Conservation (phyloP, 768 basidiomycete species). For the Suillus alpinus region DNA sequence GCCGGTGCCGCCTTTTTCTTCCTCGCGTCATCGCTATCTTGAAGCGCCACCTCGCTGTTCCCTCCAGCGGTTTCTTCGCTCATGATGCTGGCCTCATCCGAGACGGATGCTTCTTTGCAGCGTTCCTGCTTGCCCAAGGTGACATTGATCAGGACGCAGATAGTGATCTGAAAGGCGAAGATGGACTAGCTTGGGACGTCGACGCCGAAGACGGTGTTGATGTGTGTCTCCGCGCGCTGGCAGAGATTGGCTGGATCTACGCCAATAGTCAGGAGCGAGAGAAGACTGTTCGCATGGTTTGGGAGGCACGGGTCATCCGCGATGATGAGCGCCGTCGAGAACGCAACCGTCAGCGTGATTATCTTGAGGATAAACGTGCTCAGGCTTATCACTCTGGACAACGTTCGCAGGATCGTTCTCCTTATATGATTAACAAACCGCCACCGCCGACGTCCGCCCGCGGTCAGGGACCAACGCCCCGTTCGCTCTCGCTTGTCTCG, state of each 20-base stretch:
- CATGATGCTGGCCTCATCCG: conserved; percentile 86
- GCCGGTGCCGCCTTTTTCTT: conserved; percentile 46
- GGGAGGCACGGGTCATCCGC: conserved; percentile 38
- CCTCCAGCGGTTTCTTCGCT: conserved; percentile 59
- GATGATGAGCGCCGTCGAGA: conserved; percentile 28
- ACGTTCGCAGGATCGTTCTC: conserved; percentile 25
- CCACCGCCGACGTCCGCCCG: conserved; percentile 17
- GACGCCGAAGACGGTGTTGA: conserved; percentile 33
- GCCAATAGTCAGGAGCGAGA: conserved; percentile 73
- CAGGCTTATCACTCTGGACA: conserved; percentile 23
- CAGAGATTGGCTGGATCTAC: conserved; percentile 80
- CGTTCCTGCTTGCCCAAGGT: conserved; percentile 64
- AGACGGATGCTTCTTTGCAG: conserved; percentile 90
- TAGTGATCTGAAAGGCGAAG: conserved; percentile 18
- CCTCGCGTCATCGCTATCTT: conserved; percentile 51
- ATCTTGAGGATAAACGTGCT: conserved; percentile 13
- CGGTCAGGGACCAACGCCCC: conserved; percentile 10
- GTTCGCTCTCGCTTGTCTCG: conserved; percentile 28
- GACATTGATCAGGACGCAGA: conserved; percentile 51
- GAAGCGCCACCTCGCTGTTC: conserved; percentile 43
- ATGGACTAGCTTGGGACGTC: conserved; percentile 20
- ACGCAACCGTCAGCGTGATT: conserved; percentile 14
- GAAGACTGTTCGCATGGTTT: conserved; percentile 51
- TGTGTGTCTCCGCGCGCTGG: conserved; percentile 71
- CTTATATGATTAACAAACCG: conserved; percentile 18